A percentile compares a stretch with the other conserved stretches of the same genome.
These are phyloP conservation scores for Emmonsiellopsis sp. DNA, from an alignment of 2,329 filamentous ascomycete genomes.

Conservation along the genomic window DNA sequence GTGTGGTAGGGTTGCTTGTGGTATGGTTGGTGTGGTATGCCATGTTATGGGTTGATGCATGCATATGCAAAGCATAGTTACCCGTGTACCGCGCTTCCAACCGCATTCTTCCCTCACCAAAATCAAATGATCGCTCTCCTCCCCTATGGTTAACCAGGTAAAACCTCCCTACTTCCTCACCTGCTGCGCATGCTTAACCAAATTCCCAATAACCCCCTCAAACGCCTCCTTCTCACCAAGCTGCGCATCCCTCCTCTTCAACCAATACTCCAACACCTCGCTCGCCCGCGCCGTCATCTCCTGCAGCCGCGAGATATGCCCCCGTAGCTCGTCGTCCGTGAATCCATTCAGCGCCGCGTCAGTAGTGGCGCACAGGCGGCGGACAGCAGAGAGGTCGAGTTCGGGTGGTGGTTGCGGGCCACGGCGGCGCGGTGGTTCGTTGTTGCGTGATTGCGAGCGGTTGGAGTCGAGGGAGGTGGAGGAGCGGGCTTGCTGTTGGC, in stretches of 20 bases:
- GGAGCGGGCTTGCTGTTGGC: slow-evolving; percentile 10
- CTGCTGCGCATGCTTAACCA: slow-evolving; percentile 84
- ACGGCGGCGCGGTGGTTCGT: slow-evolving; percentile 28
- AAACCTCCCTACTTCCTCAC: slow-evolving; percentile 56
- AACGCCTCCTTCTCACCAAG: slow-evolving; percentile 87
- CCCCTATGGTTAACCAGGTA: background rate
- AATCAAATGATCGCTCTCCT: background rate
- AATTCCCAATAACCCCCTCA: slow-evolving; percentile 91
- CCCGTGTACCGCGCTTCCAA: too few species aligned
- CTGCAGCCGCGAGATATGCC: slow-evolving; percentile 62
- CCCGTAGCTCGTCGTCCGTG: slow-evolving; percentile 64
- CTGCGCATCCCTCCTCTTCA: slow-evolving; percentile 74
- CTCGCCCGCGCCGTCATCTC: slow-evolving; percentile 62
- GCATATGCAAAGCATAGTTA: too few species aligned
- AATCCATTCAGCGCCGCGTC: slow-evolving; percentile 73
- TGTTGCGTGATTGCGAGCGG: slow-evolving; percentile 20
- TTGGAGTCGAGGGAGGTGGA: slow-evolving; percentile 17
- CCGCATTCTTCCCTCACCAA: too few species aligned
- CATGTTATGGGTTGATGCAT: too few species aligned
- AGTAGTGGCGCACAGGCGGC: slow-evolving; percentile 72
- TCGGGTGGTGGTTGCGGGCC: slow-evolving; percentile 59
- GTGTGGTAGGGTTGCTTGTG: too few species aligned
- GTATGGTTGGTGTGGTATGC: too few species aligned
- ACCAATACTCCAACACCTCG: slow-evolving; percentile 79
- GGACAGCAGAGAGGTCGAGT: slow-evolving; percentile 69